These are phyloP conservation scores for Mediolabrus comicus DNA, from an alignment of 108 stramenopile species.

Conservation along the genomic window DNA sequence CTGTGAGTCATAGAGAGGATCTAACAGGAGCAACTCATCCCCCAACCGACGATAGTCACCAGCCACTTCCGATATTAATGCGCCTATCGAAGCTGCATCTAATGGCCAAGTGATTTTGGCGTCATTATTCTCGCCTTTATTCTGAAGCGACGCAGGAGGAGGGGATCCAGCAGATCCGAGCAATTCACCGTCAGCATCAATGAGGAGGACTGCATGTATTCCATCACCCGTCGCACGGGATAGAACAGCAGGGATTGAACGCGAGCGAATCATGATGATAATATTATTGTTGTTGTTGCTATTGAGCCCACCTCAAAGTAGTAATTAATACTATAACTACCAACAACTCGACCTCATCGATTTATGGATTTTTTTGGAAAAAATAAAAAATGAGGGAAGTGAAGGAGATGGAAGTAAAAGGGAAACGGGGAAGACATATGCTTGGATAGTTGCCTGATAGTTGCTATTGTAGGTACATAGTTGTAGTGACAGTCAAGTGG, in stretches of 20 bases:
- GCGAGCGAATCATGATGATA: slow-evolving; percentile 70
- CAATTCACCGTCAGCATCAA: slow-evolving; percentile 75
- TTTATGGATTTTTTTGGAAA: neutral
- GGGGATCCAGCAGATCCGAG: slow-evolving; percentile 47
- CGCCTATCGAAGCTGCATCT: slow-evolving; percentile 57
- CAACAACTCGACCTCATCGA: too few species aligned
- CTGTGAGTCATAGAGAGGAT: slow-evolving; percentile 57
- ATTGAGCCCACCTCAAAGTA: too few species aligned
- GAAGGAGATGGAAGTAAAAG: too few species aligned
- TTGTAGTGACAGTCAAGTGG: too few species aligned
- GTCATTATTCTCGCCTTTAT: neutral
- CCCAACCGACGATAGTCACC: slow-evolving; percentile 64
- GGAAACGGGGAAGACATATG: neutral
- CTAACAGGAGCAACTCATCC: slow-evolving; percentile 47
- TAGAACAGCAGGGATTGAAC: slow-evolving; percentile 75
- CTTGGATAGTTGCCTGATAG: neutral
- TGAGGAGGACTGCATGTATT: slow-evolving; percentile 73
- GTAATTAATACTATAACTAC: too few species aligned
- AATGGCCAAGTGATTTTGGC: slow-evolving; percentile 37
- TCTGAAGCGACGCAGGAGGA: slow-evolving; percentile 17
- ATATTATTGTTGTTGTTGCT: neutral
- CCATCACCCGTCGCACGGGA: slow-evolving; percentile 68
- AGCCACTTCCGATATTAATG: slow-evolving; percentile 77
- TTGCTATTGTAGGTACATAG: neutral
- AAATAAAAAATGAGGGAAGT: neutral